A percentile compares a stretch with the other conserved stretches of the same genome.
Conservation (phyloP, 257 asterid genomes). For the Solanum okadae region DNA sequence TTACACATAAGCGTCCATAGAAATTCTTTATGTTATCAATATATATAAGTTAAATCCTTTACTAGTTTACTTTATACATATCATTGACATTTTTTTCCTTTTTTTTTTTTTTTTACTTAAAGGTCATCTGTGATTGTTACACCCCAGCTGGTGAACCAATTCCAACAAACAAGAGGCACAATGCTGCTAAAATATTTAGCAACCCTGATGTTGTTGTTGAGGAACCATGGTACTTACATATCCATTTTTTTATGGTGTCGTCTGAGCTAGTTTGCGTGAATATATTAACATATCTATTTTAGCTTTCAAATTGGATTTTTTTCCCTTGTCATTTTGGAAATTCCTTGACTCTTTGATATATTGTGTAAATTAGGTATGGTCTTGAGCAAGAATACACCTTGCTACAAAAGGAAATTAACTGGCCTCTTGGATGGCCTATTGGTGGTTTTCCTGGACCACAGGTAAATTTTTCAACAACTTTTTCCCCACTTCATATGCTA, state of each 20-base stretch:
- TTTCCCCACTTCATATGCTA: not conserved
- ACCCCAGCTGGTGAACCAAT: slow-evolving; percentile 96
- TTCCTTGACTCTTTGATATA: not conserved
- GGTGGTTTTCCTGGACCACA: slow-evolving; percentile 99
- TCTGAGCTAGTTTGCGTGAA: not conserved
- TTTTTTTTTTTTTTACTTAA: not conserved
- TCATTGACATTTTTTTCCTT: not conserved
- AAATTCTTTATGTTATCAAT: not conserved
- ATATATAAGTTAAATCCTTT: not conserved
- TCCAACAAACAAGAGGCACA: slow-evolving; percentile 86
- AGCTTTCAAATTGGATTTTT: not conserved
- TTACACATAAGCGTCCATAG: fast-evolving
- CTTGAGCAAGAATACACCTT: slow-evolving; percentile 94
- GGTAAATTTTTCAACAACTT: slow-evolving; percentile 20
- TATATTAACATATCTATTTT: not conserved
- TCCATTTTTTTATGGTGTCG: not conserved
- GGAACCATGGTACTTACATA: slow-evolving; percentile 4
- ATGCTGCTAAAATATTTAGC: slow-evolving; percentile 82
- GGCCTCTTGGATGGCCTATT: slow-evolving; percentile 97
- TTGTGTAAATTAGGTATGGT: slow-evolving; percentile 61
- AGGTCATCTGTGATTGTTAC: slow-evolving; percentile 90
- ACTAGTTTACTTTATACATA: not conserved
- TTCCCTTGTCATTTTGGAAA: not conserved
- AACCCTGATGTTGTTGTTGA: slow-evolving; percentile 67
- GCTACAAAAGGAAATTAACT: slow-evolving; percentile 58